phyloP scores from a whole-genome alignment of 1,284 basidiomycete species.

The Papiliotrema fonsecae region DNA sequence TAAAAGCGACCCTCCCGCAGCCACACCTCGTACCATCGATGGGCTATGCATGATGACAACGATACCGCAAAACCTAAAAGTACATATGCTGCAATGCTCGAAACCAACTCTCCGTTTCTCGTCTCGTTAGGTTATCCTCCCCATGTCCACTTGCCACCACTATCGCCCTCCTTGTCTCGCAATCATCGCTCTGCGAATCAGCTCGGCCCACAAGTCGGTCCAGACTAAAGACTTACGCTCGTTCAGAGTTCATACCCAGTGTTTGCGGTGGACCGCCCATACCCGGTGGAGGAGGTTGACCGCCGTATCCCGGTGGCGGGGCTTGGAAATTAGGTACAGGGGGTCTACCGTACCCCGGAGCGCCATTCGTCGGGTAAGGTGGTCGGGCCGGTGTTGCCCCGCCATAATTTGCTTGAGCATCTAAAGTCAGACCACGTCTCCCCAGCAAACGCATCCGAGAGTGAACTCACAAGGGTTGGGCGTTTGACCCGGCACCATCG shows the following conservation, averaged over 20 bases:
- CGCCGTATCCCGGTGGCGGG: background rate
- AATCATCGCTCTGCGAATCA: constrained; percentile 26
- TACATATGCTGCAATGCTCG: too few relatives aligned
- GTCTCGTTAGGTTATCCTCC: too few relatives aligned
- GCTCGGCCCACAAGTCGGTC: background rate
- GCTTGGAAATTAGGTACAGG: constrained; percentile 7
- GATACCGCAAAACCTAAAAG: too few relatives aligned
- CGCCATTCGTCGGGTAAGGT: constrained; percentile 5
- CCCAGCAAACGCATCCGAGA: background rate
- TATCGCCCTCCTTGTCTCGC: constrained; percentile 28
- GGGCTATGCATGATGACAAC: too few relatives aligned
- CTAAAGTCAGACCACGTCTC: background rate
- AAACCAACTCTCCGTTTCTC: too few relatives aligned
- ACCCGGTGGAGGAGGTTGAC: constrained; percentile 1
- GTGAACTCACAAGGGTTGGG: constrained; percentile 8
- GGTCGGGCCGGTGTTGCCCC: constrained; percentile 9
- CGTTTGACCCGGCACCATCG: constrained; percentile 23
- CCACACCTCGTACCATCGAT: too few relatives aligned
- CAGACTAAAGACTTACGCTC: constrained; percentile 31
- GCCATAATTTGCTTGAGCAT: constrained; percentile 4
- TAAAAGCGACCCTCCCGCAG: too few relatives aligned
- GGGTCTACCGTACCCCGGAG: constrained; percentile 12
- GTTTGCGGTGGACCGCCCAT: constrained; percentile 1
- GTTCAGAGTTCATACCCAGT: constrained; percentile 31
- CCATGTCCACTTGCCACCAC: too few relatives aligned